phyloP scores from a whole-genome alignment of 352 stramenopile species.

The Globisporangium polare region DNA sequence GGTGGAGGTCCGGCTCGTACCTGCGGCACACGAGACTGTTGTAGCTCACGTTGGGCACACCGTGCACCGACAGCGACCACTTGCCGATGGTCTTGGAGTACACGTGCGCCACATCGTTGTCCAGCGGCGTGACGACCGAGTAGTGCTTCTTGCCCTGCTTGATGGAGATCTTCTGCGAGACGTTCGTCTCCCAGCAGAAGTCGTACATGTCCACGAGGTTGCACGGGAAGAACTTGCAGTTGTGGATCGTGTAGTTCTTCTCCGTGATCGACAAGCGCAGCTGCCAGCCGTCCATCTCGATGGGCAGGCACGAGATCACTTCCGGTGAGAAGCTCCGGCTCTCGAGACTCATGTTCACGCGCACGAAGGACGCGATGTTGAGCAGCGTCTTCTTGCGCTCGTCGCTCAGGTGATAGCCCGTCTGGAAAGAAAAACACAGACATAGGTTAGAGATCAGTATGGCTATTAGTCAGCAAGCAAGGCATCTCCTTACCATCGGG shows the following conservation, averaged over 20 bases:
- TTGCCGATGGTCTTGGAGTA: constrained; percentile 84
- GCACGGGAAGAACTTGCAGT: constrained; percentile 85
- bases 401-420: constrained; percentile 57
- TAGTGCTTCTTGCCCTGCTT: constrained; percentile 81
- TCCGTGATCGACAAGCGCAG: constrained; percentile 81
- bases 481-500: constrained; percentile 19
- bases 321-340: constrained; percentile 80
- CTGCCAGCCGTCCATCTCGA: constrained; percentile 86
- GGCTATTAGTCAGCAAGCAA: neutral
- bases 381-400: constrained; percentile 60
- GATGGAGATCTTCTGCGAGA: constrained; percentile 70
- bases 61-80: constrained; percentile 80
- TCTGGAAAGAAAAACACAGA: constrained; percentile 15
- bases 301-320: constrained; percentile 82
- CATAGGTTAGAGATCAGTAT: neutral
- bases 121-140: constrained; percentile 71
- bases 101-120: constrained; percentile 71
- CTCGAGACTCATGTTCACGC: constrained; percentile 79
- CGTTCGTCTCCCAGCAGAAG: constrained; percentile 86
- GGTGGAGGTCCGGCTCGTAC: constrained; percentile 43
- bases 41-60: constrained; percentile 83
- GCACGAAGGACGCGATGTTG: constrained; percentile 72
- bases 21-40: constrained; percentile 76
- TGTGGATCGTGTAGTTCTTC: constrained; percentile 89
- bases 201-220: constrained; percentile 73